Base-by-base conservation (phyloP, 2,329 filamentous ascomycete species). In the Monosporascus cannonballus region DNA sequence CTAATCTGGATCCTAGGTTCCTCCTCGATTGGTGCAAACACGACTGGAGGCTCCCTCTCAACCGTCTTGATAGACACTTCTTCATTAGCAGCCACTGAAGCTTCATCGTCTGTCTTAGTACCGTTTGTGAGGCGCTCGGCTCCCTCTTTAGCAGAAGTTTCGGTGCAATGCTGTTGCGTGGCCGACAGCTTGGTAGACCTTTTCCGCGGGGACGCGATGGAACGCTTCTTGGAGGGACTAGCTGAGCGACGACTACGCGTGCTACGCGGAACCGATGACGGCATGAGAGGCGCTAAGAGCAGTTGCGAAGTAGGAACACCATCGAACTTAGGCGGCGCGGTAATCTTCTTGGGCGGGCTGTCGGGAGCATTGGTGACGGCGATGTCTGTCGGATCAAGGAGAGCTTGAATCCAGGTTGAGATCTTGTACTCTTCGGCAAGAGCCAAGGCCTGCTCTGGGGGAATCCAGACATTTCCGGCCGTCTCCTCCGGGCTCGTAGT, bases 381-480 rank as follows among this genome's bases (percentile, higher is more conserved):
- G 55, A 97, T 96, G 27, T 91, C 86, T 57, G 86, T 76, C n/a
- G 90, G 85, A 67, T 97, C 93, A 48, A 99, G 80, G 18, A 99
- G 80, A n/a, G 94, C 94, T 52, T 84, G 84, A 61, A 99, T 90
- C 94, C 94, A 99, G 45, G 87, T 78, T 48, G 80, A 73, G 69
- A 97, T 91, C 52, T 83, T 79, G 69, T 97, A 99, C 71, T 97
- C 92, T 46, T 89, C 84, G 49, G 93, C 89, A 14, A 99, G 80
- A 53, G 81, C 74, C 45, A 99, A 80, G 37, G 94, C 94, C 83
- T 83, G 73, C 59, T 86, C 79, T 6, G 93, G 91, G 47, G 90
- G 84, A 49, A 97, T 92, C 94, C 94, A 99, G 50, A 99, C 84
- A 70, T 96, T 99, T 46, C 94, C 94, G 25, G 94, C 94, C 30